Conservation (phyloP, 495 filamentous ascomycete genomes). For the Tuber indicum region DNA sequence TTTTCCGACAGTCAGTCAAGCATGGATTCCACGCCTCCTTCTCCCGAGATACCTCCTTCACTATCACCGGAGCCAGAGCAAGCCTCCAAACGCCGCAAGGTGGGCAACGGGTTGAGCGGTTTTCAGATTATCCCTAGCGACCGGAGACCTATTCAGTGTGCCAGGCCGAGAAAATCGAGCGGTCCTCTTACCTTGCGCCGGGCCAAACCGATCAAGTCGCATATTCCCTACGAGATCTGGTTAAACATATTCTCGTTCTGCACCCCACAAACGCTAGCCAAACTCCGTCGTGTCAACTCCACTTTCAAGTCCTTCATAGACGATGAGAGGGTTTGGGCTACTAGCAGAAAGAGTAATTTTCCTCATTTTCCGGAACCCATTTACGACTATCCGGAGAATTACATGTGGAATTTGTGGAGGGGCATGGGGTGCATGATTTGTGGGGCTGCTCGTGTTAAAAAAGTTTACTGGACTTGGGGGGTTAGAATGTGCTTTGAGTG, state of each 20-base stretch:
- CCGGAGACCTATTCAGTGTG: slow-evolving; percentile 5
- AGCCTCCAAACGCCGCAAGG: slow-evolving; percentile 8
- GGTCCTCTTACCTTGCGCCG: neutral
- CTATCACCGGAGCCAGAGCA: neutral
- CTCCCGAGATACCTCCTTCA: neutral
- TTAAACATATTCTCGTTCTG: slow-evolving; percentile 33
- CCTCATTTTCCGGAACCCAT: slow-evolving; percentile 31
- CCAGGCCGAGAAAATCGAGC: slow-evolving; percentile 16
- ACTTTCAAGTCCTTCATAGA: slow-evolving; percentile 34
- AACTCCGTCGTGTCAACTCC: slow-evolving; percentile 34
- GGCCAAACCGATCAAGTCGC: slow-evolving; percentile 30
- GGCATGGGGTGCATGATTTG: slow-evolving; percentile 33
- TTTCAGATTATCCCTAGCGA: neutral
- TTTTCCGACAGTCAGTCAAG: slow-evolving; percentile 1
- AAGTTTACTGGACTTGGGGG: slow-evolving; percentile 37
- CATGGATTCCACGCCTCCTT: neutral
- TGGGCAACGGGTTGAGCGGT: neutral
- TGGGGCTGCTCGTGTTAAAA: slow-evolving; percentile 28
- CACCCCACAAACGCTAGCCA: slow-evolving; percentile 28
- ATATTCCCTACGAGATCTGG: slow-evolving; percentile 36
- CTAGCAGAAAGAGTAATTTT: slow-evolving; percentile 30
- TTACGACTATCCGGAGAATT: slow-evolving; percentile 28
- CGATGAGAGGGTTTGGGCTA: slow-evolving; percentile 34
- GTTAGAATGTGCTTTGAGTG: slow-evolving; percentile 28
- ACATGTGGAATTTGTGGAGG: slow-evolving; percentile 36